phyloP scores from a whole-genome alignment of 768 basidiomycete species.

The Hemileccinum impolitum region DNA sequence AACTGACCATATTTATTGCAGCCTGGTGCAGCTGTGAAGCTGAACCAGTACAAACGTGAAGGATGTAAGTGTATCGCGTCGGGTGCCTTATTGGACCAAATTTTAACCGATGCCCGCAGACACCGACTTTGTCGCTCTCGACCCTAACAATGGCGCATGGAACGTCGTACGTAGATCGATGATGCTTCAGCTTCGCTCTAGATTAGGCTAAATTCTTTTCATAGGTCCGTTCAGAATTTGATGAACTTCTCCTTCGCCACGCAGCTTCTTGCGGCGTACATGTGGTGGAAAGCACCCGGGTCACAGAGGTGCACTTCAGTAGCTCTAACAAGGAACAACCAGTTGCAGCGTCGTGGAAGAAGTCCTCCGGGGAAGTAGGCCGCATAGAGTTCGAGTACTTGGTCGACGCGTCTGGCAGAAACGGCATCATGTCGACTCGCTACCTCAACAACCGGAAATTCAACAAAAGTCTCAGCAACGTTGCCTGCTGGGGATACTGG shows the following conservation, averaged over 20 bases:
- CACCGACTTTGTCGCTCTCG: background rate
- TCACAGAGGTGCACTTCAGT: background rate
- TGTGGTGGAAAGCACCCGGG: background rate
- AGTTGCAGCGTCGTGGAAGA: background rate
- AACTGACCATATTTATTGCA: background rate
- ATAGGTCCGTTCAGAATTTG: background rate
- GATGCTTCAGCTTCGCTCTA: background rate
- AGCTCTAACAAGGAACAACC: background rate
- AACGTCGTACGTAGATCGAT: background rate
- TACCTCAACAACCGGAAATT: slow-evolving; percentile 1
- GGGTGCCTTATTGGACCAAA: background rate
- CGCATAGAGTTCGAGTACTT: background rate
- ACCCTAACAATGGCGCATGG: background rate
- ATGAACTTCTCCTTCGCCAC: background rate
- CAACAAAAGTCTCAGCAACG: background rate
- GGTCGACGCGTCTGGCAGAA: background rate
- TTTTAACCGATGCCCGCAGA: background rate
- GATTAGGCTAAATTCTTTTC: background rate
- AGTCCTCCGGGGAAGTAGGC: background rate
- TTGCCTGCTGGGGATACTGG: slow-evolving; percentile 3
- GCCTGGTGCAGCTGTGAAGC: slow-evolving; percentile 4
- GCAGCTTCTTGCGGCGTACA: background rate
- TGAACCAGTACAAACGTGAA: slow-evolving; percentile 4
- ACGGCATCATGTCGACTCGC: background rate
- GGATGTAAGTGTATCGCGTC: slow-evolving; percentile 34